Evolutionary conservation across 352 stramenopile genomes (phyloP), one percentile per base, ranked within the genome.

Genomic region (Pythium guiyangense): DNA sequence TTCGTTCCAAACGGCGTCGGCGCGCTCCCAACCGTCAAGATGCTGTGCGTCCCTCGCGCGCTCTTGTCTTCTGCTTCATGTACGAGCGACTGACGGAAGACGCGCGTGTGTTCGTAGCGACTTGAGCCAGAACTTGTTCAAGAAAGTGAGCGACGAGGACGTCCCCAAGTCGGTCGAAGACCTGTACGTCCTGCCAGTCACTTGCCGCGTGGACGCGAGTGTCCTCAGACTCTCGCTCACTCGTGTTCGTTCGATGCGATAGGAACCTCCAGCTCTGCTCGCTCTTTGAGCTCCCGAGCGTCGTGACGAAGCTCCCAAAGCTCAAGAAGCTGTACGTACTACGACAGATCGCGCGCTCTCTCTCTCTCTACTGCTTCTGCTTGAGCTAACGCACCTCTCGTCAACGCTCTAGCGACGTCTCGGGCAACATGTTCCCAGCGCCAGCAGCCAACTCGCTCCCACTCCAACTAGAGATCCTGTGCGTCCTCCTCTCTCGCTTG

Each of bases 301-400:
- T 69, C 18, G 51, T 79, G 25, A 20, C 69, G 20, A 60, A 58
- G 43, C 66, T 79, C 59, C 67, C 67, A 3, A 27, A 61, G 3
- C 71, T 79, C 44, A 67, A 60, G 54, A 63, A 59, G 25, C 54
- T 79, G 70, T 79, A 57, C 49, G 66, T 58, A 1, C 22, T 1
- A 1, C 22, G 22, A 22, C 22, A 1, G 22, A 22, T n/a, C n/a
- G n/a, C n/a, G n/a, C n/a, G n/a, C n/a, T 0, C 22, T 22, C 22
- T 22, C 22, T 22, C 6, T 22, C 22, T 22, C 22, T 22, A 22
- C 26, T 44, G 20, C 2, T 51, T n/a, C n/a, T n/a, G n/a, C n/a
- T n/a, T n/a, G n/a, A n/a, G n/a, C n/a, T n/a, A n/a, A n/a, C n/a
- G n/a, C n/a, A 12, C 6, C 35, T 34, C 5, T 15, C 9, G 4